A percentile compares a stretch with the other conserved stretches of the same genome.
These are phyloP conservation scores for Fusarium papillatum DNA, from an alignment of 2,329 filamentous ascomycete species.

Conservation along the genomic window DNA sequence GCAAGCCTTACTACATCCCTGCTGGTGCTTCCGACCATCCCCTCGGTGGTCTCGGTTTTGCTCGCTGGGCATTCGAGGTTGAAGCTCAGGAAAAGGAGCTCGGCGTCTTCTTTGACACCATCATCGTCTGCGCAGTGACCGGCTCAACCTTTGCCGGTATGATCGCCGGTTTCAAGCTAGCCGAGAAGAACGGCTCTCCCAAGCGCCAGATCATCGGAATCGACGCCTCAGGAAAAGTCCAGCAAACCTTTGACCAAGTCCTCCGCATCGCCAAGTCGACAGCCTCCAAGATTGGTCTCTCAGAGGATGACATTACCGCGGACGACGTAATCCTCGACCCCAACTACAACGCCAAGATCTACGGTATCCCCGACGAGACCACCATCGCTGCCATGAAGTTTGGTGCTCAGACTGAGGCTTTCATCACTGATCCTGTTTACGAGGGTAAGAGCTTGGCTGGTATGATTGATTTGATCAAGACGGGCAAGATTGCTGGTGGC, in stretches of 20 bases:
- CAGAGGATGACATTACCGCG: conserved; percentile 70
- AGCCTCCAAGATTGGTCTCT: conserved; percentile 72
- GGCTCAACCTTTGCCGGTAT: conserved; percentile 80
- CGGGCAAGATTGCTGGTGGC: conserved; percentile 72
- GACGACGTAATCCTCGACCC: conserved; percentile 73
- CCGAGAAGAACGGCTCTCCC: conserved; percentile 60
- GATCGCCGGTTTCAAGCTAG: conserved; percentile 79
- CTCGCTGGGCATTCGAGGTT: conserved; percentile 79
- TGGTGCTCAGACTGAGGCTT: conserved; percentile 76
- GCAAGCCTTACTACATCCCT: conserved; percentile 79
- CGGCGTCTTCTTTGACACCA: conserved; percentile 75
- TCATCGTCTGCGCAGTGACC: conserved; percentile 79
- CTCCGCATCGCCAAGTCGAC: conserved; percentile 76
- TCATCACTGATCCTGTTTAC: conserved; percentile 83
- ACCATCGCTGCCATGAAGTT: conserved; percentile 79
- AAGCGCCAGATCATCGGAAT: conserved; percentile 74
- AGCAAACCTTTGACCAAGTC: conserved; percentile 74
- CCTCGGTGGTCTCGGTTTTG: conserved; percentile 78
- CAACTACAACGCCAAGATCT: conserved; percentile 74
- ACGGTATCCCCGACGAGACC: conserved; percentile 75
- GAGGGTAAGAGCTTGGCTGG: conserved; percentile 83
- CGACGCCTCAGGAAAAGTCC: conserved; percentile 61
- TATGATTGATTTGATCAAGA: conserved; percentile 76
- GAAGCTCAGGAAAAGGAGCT: conserved; percentile 71
- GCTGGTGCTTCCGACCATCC: conserved; percentile 80